Percentiles rank a stretch among this genome's conserved stretches.
These are phyloP conservation scores for Populus alba DNA, from an alignment of 345 rosid genomes.

Conservation along the genomic window DNA sequence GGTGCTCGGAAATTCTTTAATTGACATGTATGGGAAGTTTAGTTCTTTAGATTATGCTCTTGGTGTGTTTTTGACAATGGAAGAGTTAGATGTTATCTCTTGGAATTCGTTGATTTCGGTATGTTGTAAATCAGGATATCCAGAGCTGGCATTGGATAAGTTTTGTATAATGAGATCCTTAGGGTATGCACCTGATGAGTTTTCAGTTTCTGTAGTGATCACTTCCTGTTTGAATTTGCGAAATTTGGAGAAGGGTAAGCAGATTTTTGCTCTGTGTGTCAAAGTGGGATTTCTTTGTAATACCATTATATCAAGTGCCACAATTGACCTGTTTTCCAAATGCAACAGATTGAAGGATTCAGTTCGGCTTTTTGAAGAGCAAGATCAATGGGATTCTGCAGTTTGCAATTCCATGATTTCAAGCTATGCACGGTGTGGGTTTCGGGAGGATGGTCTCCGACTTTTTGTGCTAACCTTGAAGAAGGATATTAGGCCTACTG, in stretches of 20 bases:
- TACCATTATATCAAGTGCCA: conserved; percentile 63
- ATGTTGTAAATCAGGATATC: conserved; percentile 42
- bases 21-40: conserved; percentile 67
- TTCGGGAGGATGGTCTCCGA: conserved; percentile 45
- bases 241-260: conserved; percentile 66
- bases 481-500: conserved; percentile 47
- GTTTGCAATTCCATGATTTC: conserved; percentile 59
- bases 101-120: conserved; percentile 69
- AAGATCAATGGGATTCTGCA: conserved; percentile 49
- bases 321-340: conserved; percentile 71
- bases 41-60: conserved; percentile 46
- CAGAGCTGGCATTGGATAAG: conserved; percentile 44
- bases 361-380: conserved; percentile 48
- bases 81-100: conserved; percentile 51
- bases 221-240: conserved; percentile 46
- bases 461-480: conserved; percentile 40
- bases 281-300: conserved; percentile 67
- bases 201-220: conserved; percentile 45
- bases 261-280: conserved; percentile 51
- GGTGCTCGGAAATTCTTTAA: conserved; percentile 68
- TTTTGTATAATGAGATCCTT: conserved; percentile 45
- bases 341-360: conserved; percentile 78
- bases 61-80: conserved; percentile 49
- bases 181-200: conserved; percentile 51
- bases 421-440: conserved; percentile 54